Percentiles rank a stretch among this genome's conserved stretches.
These are phyloP conservation scores for Cenococcum geophilum DNA, from an alignment of 495 filamentous ascomycete species.

Conservation along the genomic window DNA sequence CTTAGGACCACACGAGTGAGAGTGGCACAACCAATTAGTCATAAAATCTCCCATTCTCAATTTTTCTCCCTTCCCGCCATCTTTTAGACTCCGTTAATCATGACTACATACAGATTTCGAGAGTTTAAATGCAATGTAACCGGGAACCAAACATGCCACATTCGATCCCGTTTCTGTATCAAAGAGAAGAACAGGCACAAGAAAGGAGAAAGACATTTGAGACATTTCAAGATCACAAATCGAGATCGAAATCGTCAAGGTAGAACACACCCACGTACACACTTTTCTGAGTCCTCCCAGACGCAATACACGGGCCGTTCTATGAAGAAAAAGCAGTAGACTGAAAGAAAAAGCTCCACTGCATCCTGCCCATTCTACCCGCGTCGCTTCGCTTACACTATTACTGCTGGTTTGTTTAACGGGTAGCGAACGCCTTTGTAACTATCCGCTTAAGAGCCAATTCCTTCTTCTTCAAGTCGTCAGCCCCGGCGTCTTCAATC, in stretches of 20 bases:
- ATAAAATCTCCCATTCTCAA: not conserved
- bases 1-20: not conserved
- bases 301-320: conserved; percentile 3
- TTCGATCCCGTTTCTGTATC: too few relatives aligned
- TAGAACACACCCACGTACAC: not conserved
- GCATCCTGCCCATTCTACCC: not conserved
- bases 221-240: not conserved
- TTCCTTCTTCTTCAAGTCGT: conserved; percentile 99
- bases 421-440: conserved; percentile 91
- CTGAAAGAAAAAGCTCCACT: not conserved
- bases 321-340: not conserved
- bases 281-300: not conserved
- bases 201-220: not conserved
- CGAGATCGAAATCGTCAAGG: not conserved
- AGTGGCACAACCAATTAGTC: not conserved
- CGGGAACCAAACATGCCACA: not conserved
- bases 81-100: not conserved
- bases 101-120: not conserved
- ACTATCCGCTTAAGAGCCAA: conserved; percentile 94
- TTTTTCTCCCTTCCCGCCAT: not conserved
- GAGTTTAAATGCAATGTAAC: not conserved
- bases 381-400: conserved; percentile 2
- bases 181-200: not conserved
- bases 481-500: conserved; percentile 78
- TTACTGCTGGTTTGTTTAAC: conserved; percentile 47